Evolutionary conservation across 352 stramenopile species (phyloP), one percentile per base, ranked within the genome.

Genomic region (Phytophthora cryptogea): DNA sequence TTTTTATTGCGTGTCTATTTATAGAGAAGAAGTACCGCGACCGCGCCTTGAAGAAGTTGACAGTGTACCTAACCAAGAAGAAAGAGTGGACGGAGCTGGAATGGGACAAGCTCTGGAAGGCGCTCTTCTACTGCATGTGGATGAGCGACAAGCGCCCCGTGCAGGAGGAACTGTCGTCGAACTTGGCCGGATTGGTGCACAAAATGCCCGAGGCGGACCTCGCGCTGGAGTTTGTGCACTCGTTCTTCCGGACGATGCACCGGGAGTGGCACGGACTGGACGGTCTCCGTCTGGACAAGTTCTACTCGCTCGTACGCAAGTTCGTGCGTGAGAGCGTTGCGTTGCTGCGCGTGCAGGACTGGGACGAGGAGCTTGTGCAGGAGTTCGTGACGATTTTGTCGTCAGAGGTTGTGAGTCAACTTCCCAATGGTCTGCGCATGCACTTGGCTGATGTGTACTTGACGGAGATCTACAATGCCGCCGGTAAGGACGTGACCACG

Each of bases 101-200:
- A 57, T 89, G 80, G 80, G 86, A 94, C 73, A 94, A 94, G 71
- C 81, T 94, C 51, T 94, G 86, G 86, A 94, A 92, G 64, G 86
- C 86, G 69, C 78, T 94, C 7, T 94, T 93, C 62, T 94, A 94
- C 70, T 94, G 86, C 70, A 92, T 94, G 83, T 94, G 86, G 86
- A 94, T 94, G 86, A 92, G 83, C 65, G 86, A 94, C 80, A 94
- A 94, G 68, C 83, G 78, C 8, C 72, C 72, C 16, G 76, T 94
- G 9, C 86, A 94, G 66, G 74, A 92, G 35, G 86, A 94, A 62
- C 64, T 94, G 41, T 80, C 83, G n/a, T 66, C 70, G 10, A 92
- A 83, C 54, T 58, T 94, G 27, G 74, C 86, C 28, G 31, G 35
- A 37, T 58, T 94, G 7, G 65, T 92, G 46, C 83, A 92, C 61